Conservation (phyloP, 257 asterid genomes). For the Primulina eburnea region DNA sequence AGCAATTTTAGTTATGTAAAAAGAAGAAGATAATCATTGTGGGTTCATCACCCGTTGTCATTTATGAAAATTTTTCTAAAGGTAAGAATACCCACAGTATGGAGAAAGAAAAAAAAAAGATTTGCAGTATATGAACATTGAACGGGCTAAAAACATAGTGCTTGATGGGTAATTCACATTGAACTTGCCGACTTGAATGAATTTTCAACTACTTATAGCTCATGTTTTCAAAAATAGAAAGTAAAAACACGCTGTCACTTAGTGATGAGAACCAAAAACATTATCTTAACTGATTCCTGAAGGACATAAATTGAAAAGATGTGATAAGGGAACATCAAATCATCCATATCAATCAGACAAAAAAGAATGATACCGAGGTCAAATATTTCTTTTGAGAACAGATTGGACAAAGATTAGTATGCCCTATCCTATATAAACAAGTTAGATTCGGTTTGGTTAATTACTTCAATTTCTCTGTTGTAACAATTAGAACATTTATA, state of each 20-base stretch:
- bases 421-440: not conserved
- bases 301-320: not conserved
- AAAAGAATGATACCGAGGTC: not conserved
- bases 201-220: not conserved
- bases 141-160: not conserved
- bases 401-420: not conserved
- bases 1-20: too few relatives aligned
- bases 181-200: not conserved
- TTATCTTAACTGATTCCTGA: not conserved
- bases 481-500: not conserved
- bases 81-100: not conserved
- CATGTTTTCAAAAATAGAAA: not conserved
- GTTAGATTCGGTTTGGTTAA: not conserved
- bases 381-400: not conserved
- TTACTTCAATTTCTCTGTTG: not conserved
- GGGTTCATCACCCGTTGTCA: not conserved
- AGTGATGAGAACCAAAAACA: too few relatives aligned
- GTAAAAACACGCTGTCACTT: not conserved
- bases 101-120: not conserved
- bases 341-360: not conserved
- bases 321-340: not conserved
- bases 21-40: not conserved
- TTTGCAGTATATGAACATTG: not conserved
- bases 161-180: not conserved
- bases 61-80: not conserved